A percentile compares a stretch with the other conserved stretches of the same genome.
phyloP scores from a whole-genome alignment of 768 basidiomycete species.

The Mycena rebaudengoi region DNA sequence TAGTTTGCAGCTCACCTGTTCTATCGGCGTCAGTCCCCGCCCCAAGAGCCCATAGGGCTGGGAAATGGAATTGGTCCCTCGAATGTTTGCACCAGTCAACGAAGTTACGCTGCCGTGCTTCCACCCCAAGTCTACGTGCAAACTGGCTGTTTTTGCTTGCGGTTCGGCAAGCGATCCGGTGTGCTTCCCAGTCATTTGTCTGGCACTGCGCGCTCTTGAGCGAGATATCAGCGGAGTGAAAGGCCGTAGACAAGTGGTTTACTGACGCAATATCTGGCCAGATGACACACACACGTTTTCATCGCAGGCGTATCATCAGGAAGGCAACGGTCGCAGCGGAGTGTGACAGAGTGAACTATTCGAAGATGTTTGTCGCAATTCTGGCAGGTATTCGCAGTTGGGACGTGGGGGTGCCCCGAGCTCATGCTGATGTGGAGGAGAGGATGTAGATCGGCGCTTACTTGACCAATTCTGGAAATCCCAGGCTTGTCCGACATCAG shows the following conservation, averaged over 20 bases:
- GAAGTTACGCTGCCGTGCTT: slow-evolving; percentile 9
- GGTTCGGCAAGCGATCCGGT: not conserved
- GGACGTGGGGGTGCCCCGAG: not conserved
- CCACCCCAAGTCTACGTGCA: not conserved
- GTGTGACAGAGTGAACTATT: not conserved
- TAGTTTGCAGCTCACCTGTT: slow-evolving; percentile 8
- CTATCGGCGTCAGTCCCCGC: slow-evolving; percentile 8
- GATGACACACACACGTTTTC: slow-evolving; percentile 10
- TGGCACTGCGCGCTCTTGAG: slow-evolving; percentile 1
- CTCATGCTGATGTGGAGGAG: too few species aligned
- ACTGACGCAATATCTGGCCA: slow-evolving; percentile 8
- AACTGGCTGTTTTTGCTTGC: not conserved
- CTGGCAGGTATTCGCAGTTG: slow-evolving; percentile 6
- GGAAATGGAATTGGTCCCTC: not conserved
- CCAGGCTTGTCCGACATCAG: too few species aligned
- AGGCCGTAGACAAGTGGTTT: not conserved
- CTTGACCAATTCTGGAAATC: too few species aligned
- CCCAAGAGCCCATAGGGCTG: slow-evolving; percentile 6
- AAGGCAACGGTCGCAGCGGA: slow-evolving; percentile 11
- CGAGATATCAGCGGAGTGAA: slow-evolving; percentile 4
- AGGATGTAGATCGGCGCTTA: too few species aligned
- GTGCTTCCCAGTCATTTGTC: slow-evolving; percentile 6
- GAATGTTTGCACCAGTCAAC: slow-evolving; percentile 10
- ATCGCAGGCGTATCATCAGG: slow-evolving; percentile 2
- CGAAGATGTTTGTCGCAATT: slow-evolving; percentile 11